A percentile compares a stretch with the other conserved stretches of the same genome.
phyloP scores from a whole-genome alignment of 164 flowering plant genomes.

The Warburgia ugandensis region DNA sequence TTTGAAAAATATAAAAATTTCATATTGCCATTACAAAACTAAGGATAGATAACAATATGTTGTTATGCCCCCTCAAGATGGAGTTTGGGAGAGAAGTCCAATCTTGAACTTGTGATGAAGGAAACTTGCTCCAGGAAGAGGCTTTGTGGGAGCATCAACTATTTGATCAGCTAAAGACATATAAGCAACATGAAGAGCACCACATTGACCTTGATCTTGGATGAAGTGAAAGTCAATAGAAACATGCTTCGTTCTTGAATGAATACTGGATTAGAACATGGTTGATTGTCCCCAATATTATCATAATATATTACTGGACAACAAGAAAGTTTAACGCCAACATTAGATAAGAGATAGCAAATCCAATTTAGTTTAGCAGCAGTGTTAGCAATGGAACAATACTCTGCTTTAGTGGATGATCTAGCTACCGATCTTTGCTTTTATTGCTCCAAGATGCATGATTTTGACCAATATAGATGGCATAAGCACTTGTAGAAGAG shows the following conservation, averaged over 20 bases:
- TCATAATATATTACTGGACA: conserved; percentile 4
- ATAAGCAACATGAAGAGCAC: conserved; percentile 4
- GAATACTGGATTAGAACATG: conserved; percentile 2
- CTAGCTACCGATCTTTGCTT: conserved; percentile 1
- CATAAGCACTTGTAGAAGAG: neutral
- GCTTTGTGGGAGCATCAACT: neutral
- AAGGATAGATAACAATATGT: too few relatives aligned
- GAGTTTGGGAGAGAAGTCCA: too few relatives aligned
- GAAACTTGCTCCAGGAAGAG: neutral
- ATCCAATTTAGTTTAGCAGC: conserved; percentile 2
- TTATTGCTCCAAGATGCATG: neutral
- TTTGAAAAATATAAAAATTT: too few relatives aligned
- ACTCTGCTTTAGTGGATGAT: neutral
- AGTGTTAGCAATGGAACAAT: neutral
- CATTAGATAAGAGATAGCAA: neutral
- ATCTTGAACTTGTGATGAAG: too few relatives aligned
- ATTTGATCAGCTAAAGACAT: neutral
- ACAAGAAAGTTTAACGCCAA: neutral
- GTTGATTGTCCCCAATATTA: conserved; percentile 2
- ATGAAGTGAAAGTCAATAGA: conserved; percentile 8
- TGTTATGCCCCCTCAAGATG: too few relatives aligned
- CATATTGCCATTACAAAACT: too few relatives aligned
- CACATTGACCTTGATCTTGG: conserved; percentile 3
- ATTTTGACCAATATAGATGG: conserved; percentile 1
- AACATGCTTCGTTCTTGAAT: conserved; percentile 9